phyloP scores from a whole-genome alignment of 208 protist species.

The Borovskyia barvae region DNA sequence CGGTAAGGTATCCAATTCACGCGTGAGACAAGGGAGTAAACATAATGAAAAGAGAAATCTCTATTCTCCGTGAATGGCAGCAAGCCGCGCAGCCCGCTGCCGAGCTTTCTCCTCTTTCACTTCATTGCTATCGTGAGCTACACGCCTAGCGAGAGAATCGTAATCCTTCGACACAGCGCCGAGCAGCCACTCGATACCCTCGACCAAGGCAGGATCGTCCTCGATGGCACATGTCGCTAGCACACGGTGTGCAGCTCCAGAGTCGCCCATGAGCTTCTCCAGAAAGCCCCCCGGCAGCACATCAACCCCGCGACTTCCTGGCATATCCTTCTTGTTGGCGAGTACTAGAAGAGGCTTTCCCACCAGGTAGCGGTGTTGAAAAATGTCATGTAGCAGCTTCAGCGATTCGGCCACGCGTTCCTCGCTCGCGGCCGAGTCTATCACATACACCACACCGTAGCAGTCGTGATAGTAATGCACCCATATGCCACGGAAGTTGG shows the following conservation, averaged over 20 bases:
- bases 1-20: no score
- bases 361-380: conserved; percentile 91
- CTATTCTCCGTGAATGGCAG: conserved; percentile 34
- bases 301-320: conserved; percentile 56
- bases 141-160: conserved; percentile 48
- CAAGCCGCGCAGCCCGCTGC: conserved; percentile 61
- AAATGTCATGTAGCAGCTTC: conserved; percentile 63
- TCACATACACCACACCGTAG: conserved; percentile 87
- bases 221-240: conserved; percentile 74
- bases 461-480: conserved; percentile 92
- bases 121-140: conserved; percentile 50
- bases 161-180: conserved; percentile 58
- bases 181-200: conserved; percentile 87
- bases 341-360: conserved; percentile 98
- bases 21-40: neutral
- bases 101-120: conserved; percentile 76
- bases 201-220: conserved; percentile 72
- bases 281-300: conserved; percentile 83
- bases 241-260: conserved; percentile 48
- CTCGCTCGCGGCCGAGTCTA: conserved; percentile 75
- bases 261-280: conserved; percentile 38
- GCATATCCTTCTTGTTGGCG: conserved; percentile 99
- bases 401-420: conserved; percentile 64
- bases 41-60: no score
- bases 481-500: conserved; percentile 91